Percentiles rank a stretch among this genome's conserved stretches.
Conservation (phyloP, 768 basidiomycete species). For the Lentinus tigrinus region DNA sequence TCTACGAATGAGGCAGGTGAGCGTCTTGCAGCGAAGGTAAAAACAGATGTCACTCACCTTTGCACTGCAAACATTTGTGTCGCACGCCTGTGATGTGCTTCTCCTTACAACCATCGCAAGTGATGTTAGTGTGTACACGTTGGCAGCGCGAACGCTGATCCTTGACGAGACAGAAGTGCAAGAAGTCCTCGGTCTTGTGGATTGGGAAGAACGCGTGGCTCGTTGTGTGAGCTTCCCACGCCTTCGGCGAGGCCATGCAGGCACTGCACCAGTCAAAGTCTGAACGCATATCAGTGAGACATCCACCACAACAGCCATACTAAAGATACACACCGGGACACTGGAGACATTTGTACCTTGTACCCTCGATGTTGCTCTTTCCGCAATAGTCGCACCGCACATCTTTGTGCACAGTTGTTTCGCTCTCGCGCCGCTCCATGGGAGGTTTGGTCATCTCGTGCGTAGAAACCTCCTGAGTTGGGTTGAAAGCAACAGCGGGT, state of each 20-base stretch:
- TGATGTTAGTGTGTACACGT: conserved; percentile 46
- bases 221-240: conserved; percentile 8
- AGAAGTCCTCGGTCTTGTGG: background rate
- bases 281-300: background rate
- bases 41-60: conserved; percentile 23
- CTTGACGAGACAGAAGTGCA: conserved; percentile 7
- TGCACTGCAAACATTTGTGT: conserved; percentile 78
- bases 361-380: conserved; percentile 16
- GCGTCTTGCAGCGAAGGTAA: background rate
- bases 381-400: conserved; percentile 21
- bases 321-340: conserved; percentile 14
- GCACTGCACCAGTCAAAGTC: conserved; percentile 22
- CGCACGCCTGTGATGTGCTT: conserved; percentile 57
- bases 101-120: conserved; percentile 62
- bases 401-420: conserved; percentile 3
- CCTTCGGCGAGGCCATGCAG: conserved; percentile 15
- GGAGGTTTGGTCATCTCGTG: background rate
- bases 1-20: conserved; percentile 3
- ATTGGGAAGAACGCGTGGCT: conserved; percentile 21
- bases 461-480: background rate
- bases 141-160: background rate
- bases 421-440: background rate
- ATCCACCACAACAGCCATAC: background rate
- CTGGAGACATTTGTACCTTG: conserved; percentile 21
- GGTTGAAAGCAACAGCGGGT: background rate